These are phyloP conservation scores for Phoenix dactylifera DNA, from an alignment of 176 grass and related monocot species.

Conservation along the genomic window DNA sequence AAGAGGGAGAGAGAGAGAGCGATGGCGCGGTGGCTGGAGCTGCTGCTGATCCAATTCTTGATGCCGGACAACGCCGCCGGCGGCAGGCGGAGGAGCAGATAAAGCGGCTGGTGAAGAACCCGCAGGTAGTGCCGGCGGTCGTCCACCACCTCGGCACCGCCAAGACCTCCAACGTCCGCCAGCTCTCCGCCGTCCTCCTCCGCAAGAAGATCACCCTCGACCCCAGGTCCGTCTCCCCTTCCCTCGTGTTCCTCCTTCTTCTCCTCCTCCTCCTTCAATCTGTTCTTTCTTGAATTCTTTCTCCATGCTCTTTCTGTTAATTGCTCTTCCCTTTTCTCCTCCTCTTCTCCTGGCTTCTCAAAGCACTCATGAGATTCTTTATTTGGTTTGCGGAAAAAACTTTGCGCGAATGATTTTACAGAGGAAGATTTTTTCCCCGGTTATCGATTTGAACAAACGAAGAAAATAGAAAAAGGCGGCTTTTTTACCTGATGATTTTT, in stretches of 20 bases:
- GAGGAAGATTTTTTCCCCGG: too few relatives aligned
- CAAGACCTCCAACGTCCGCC: constrained; percentile 84
- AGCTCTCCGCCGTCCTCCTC: constrained; percentile 90
- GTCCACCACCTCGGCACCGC: constrained; percentile 96
- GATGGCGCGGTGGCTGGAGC: constrained; percentile 87
- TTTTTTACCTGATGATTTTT: too few relatives aligned
- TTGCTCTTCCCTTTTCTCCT: too few relatives aligned
- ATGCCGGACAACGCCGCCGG: constrained; percentile 99
- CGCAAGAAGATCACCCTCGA: constrained; percentile 97
- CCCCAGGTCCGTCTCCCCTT: constrained; percentile 38
- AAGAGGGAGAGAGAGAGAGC: neutral
- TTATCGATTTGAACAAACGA: too few relatives aligned
- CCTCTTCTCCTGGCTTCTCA: too few relatives aligned
- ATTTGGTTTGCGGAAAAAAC: too few relatives aligned
- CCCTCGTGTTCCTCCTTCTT: neutral
- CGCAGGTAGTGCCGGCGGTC: constrained; percentile 73
- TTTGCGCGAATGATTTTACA: too few relatives aligned
- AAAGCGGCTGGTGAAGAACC: constrained; percentile 70
- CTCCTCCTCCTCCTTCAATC: neutral
- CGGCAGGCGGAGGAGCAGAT: constrained; percentile 99
- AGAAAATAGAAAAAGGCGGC: too few relatives aligned
- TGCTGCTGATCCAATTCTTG: constrained; percentile 88
- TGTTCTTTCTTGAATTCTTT: too few relatives aligned
- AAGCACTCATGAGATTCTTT: too few relatives aligned
- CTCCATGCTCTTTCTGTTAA: too few relatives aligned